These are phyloP conservation scores for Xylaria sp. DNA, from an alignment of 2,329 filamentous ascomycete genomes.

Conservation along the genomic window DNA sequence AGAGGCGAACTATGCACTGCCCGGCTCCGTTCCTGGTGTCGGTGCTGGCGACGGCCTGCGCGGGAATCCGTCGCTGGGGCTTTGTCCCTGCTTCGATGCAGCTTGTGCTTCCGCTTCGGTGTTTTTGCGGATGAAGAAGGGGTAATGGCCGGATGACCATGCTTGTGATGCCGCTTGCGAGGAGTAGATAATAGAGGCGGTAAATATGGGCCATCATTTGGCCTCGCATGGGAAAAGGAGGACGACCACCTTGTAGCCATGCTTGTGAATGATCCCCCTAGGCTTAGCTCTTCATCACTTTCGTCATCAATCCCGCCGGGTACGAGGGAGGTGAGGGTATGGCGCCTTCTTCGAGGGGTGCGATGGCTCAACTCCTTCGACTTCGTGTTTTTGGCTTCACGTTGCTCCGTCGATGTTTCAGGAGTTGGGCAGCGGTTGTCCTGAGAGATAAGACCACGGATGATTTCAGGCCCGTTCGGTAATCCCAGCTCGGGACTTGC, in stretches of 20 bases:
- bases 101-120: conserved; percentile 5
- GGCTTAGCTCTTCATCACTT: conserved; percentile 23
- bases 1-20: conserved; percentile 28
- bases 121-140: conserved; percentile 1
- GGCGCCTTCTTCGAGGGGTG: conserved; percentile 17
- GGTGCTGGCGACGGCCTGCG: conserved; percentile 5
- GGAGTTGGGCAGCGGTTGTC: not conserved
- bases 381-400: conserved; percentile 2
- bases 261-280: conserved; percentile 15
- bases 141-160: conserved; percentile 6
- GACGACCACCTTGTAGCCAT: not conserved
- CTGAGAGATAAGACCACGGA: not conserved
- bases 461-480: conserved; percentile 4
- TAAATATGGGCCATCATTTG: conserved; percentile 2
- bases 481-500: conserved; percentile 19
- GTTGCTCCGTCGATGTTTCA: conserved; percentile 15
- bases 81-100: not conserved
- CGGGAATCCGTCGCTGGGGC: conserved; percentile 25
- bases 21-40: conserved; percentile 4
- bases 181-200: conserved; percentile 17
- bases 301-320: conserved; percentile 23
- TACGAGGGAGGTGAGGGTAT: conserved; percentile 24
- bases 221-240: not conserved
- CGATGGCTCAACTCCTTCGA: not conserved
- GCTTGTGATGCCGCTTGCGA: conserved; percentile 11